Percentiles rank a stretch among this genome's conserved stretches.
Conservation (phyloP, 192 early-diverging fungal species). For the Spizellomyces punctatus region DNA sequence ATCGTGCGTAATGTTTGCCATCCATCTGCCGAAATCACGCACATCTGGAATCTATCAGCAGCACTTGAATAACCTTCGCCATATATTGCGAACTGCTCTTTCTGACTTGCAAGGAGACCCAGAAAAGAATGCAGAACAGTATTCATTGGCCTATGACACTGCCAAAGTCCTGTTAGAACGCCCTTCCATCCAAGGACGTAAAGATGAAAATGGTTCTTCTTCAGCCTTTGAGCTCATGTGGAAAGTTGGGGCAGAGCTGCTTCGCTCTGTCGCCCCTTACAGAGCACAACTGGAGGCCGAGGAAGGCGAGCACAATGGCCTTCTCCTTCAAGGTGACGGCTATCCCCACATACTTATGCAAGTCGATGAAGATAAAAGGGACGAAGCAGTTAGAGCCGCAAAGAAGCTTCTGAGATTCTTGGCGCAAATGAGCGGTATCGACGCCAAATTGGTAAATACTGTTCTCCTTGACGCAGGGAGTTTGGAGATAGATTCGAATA, state of each 20-base stretch:
- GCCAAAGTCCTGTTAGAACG: constrained; percentile 1
- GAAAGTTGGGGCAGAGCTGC: constrained; percentile 24
- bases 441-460: not conserved
- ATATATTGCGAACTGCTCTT: not conserved
- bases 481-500: not conserved
- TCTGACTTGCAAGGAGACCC: not conserved
- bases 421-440: constrained; percentile 22
- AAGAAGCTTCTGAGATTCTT: constrained; percentile 20
- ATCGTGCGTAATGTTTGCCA: no score
- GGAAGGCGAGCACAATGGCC: not conserved
- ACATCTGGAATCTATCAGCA: not conserved
- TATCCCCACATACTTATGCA: constrained; percentile 14
- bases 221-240: constrained; percentile 18
- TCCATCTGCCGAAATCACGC: no score
- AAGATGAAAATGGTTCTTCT: not conserved
- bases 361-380: constrained; percentile 1
- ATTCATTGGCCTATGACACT: not conserved
- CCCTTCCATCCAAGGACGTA: not conserved
- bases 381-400: not conserved
- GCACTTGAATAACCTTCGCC: constrained; percentile 4
- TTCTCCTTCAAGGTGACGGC: not conserved
- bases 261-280: constrained; percentile 13
- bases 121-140: not conserved
- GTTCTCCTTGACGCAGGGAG: not conserved
- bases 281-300: constrained; percentile 17